Base-by-base conservation (phyloP, 148 eudicot species). In the Vaccinium myrtillus region DNA sequence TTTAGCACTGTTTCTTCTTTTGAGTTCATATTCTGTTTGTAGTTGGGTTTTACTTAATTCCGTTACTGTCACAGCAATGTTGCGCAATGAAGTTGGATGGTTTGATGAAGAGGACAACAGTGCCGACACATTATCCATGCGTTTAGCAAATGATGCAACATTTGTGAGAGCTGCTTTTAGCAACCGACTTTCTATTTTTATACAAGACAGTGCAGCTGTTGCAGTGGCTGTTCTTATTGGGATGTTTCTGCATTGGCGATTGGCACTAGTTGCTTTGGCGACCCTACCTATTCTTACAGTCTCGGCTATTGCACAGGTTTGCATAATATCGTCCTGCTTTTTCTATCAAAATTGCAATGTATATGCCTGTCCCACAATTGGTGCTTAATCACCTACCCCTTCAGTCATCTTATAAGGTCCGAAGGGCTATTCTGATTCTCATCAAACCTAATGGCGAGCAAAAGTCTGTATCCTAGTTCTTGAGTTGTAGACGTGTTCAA, bases 101-200 rank as follows among this genome's bases (percentile, higher is more conserved):
- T 97, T 97, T 90, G 99, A 97, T 87, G 98, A 93, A 43, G 99
- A 97, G 88, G 99, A 94, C 73, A 97, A 95, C 83, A 95, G 96
- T 89, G 97, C 98, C 76, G 99, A 97, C 88, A 97, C 92, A 81
- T 88, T 97, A 77, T 97, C 99, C 61, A 97, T 97, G 98, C 98
- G 98, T 74, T 91, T 97, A 86, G 99, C 99, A 78, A 97, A 97
- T 87, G 99, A 97, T 91, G 99, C 99, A 21, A 97, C 99, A 70
- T 97, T 97, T 92, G 99, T 97, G 63, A 94, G 99, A 90, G 99
- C 99, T 89, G 98, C 99, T 86, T 97, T 97, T 93, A 97, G 99
- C 90, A 97, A 97, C 84, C 94, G 99, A 16, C 95, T 97, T 75
- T 97, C 99, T 14, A 97, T 97, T 75, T 93, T 97, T 78, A 94